Conservation (phyloP, 148 eudicot genomes). For the Chenopodium suecicum region DNA sequence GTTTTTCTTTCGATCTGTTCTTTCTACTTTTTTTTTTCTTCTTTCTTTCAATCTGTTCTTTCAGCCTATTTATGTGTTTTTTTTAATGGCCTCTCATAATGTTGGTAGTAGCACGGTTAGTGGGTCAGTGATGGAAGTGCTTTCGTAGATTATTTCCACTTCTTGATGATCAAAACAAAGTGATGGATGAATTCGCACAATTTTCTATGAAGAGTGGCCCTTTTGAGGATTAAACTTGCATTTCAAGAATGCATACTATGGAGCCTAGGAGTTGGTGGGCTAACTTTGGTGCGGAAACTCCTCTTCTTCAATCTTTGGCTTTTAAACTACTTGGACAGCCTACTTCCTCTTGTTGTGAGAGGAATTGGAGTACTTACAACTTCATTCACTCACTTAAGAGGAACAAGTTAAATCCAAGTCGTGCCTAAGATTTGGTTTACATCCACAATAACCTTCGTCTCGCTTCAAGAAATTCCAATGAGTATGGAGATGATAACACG, state of each 20-base stretch:
- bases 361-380: not conserved
- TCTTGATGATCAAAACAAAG: not conserved
- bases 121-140: not conserved
- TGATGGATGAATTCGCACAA: not conserved
- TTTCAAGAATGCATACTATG: too few species aligned
- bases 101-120: too few species aligned
- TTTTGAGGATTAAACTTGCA: too few species aligned
- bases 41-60: too few species aligned
- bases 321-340: not conserved
- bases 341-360: not conserved
- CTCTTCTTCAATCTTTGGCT: not conserved
- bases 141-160: constrained; percentile 8
- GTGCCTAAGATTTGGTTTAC: not conserved
- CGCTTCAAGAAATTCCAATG: not conserved
- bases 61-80: too few species aligned
- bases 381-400: not conserved
- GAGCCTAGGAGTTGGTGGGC: too few species aligned
- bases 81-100: too few species aligned
- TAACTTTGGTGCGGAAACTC: too few species aligned
- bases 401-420: not conserved
- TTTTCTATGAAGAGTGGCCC: too few species aligned
- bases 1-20: too few species aligned
- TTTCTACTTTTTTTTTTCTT: too few species aligned
- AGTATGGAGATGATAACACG: not conserved
- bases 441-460: not conserved